These are phyloP conservation scores for Hemileia vastatrix DNA, from an alignment of 1,284 basidiomycete genomes.

Conservation along the genomic window DNA sequence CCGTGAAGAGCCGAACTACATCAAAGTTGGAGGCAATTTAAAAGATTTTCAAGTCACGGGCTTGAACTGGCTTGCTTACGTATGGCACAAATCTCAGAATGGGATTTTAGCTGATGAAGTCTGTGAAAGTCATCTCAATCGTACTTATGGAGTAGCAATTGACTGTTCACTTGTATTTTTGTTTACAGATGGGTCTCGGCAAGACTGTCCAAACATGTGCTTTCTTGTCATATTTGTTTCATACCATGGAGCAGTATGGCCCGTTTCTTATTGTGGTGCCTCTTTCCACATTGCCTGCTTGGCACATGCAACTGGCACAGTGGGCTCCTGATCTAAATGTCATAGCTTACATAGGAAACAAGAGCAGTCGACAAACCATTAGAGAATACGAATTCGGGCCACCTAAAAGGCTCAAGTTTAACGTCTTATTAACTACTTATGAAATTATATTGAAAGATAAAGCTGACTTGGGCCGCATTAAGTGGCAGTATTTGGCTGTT, in stretches of 20 bases:
- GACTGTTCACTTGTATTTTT: not conserved
- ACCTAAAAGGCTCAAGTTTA: conserved; percentile 76
- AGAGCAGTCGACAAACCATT: conserved; percentile 77
- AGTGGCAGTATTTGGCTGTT: conserved; percentile 92
- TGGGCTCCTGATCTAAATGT: conserved; percentile 98
- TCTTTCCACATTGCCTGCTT: conserved; percentile 92
- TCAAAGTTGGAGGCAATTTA: conserved; percentile 64
- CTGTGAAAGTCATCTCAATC: conserved; percentile 24
- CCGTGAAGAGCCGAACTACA: conserved; percentile 79
- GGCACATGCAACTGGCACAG: conserved; percentile 86
- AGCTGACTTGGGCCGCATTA: conserved; percentile 80
- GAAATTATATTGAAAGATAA: conserved; percentile 88
- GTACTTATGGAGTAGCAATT: not conserved
- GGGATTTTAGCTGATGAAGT: conserved; percentile 93
- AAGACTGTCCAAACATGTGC: conserved; percentile 95
- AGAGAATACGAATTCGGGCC: conserved; percentile 88
- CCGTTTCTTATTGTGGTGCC: conserved; percentile 98
- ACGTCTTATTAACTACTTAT: conserved; percentile 94
- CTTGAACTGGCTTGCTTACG: conserved; percentile 93
- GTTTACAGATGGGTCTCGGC: conserved; percentile 77
- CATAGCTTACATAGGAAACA: conserved; percentile 90
- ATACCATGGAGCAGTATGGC: conserved; percentile 84
- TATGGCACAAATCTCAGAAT: conserved; percentile 90
- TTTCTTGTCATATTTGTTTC: conserved; percentile 91
- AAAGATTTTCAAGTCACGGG: conserved; percentile 99